Percentiles rank a stretch among this genome's conserved stretches.
These are phyloP conservation scores for Termitomyces bulborhizus DNA, from an alignment of 768 basidiomycete species.

Conservation along the genomic window DNA sequence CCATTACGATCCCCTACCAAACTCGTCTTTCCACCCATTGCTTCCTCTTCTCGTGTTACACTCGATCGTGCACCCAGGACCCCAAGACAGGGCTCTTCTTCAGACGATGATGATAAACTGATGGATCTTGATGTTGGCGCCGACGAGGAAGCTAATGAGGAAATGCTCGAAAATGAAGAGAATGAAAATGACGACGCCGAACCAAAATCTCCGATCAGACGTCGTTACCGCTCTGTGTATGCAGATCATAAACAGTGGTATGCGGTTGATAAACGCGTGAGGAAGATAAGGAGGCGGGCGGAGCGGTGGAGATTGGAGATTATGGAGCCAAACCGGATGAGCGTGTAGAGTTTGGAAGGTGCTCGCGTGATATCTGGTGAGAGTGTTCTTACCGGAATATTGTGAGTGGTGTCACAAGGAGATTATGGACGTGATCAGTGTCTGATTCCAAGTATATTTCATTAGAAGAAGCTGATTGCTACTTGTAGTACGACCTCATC, in stretches of 20 bases:
- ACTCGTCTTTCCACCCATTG: conserved; percentile 5
- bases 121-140: conserved; percentile 1
- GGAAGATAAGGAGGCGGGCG: conserved; percentile 22
- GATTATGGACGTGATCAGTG: no score
- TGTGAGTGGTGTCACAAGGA: no score
- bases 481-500: not conserved
- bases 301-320: conserved; percentile 10
- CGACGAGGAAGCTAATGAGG: conserved; percentile 9
- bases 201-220: conserved; percentile 8
- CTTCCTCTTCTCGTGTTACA: conserved; percentile 11
- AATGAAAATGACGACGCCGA: conserved; percentile 20
- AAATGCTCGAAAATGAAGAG: conserved; percentile 8
- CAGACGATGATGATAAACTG: not conserved
- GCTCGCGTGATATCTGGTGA: no score
- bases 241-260: conserved; percentile 45
- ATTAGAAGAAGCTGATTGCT: no score
- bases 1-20: not conserved
- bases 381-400: no score
- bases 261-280: conserved; percentile 31
- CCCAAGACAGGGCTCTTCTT: not conserved
- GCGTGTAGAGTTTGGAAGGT: no score
- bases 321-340: no score
- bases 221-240: conserved; percentile 44
- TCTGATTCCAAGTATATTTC: no score
- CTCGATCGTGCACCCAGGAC: not conserved